Percentiles rank a stretch among this genome's conserved stretches.
phyloP scores from a whole-genome alignment of 495 filamentous ascomycete genomes.

The Hypoxylon fuscum region DNA sequence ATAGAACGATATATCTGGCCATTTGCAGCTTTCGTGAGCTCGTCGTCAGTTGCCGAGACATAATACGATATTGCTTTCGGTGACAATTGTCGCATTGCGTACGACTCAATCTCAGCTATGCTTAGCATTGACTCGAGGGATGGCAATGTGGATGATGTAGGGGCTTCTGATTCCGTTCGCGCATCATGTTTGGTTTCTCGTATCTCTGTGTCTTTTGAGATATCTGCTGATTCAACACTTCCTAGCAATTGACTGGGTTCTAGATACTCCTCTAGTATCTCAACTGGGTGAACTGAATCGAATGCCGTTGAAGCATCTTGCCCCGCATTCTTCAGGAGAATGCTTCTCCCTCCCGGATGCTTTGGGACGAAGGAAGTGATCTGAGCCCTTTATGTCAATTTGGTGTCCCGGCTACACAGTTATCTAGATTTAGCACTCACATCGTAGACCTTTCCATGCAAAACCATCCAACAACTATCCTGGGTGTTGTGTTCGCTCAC shows the following conservation, averaged over 20 bases:
- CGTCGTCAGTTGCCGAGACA: constrained; percentile 80
- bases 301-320: constrained; percentile 82
- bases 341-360: constrained; percentile 81
- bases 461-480: constrained; percentile 78
- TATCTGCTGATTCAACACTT: constrained; percentile 2
- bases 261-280: constrained; percentile 74
- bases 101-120: constrained; percentile 61
- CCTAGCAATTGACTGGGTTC: constrained; percentile 63
- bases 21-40: constrained; percentile 74
- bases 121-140: constrained; percentile 74
- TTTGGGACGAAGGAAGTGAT: constrained; percentile 70
- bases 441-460: constrained; percentile 80
- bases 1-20: constrained; percentile 75
- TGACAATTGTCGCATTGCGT: constrained; percentile 71
- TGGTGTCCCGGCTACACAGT: constrained; percentile 11
- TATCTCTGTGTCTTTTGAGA: constrained; percentile 47
- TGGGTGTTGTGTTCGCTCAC: constrained; percentile 71
- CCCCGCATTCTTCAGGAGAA: constrained; percentile 77
- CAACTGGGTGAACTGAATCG: constrained; percentile 80
- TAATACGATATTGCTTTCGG: constrained; percentile 86
- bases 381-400: constrained; percentile 9
- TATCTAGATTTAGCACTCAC: constrained; percentile 55
- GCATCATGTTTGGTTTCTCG: constrained; percentile 66
- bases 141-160: constrained; percentile 48
- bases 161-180: constrained; percentile 60